Evolutionary conservation across 495 filamentous ascomycete species (phyloP).

Genomic region (Rhypophila decipiens): DNA sequence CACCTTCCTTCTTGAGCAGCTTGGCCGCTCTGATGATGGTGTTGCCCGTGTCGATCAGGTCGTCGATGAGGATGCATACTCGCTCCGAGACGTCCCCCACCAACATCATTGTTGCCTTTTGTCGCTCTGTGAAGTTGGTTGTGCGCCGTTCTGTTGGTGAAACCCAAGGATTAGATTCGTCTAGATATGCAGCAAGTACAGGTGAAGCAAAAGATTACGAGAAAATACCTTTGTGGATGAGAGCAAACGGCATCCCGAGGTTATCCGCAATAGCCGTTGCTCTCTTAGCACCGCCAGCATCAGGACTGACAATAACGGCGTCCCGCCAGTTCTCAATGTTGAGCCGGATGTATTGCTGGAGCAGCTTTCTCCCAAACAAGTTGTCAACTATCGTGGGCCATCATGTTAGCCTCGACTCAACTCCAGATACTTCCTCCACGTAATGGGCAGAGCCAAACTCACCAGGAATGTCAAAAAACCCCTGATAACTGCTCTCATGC

Average conservation of each 20-base stretch:
- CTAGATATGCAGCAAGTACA: too few relatives aligned
- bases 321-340: constrained; percentile 81
- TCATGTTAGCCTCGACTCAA: not conserved
- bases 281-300: constrained; percentile 97
- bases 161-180: constrained; percentile 4
- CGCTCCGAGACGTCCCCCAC: constrained; percentile 82
- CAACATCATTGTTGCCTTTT: constrained; percentile 98
- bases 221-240: constrained; percentile 81
- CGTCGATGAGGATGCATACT: constrained; percentile 86
- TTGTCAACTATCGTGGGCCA: constrained; percentile 85
- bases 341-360: constrained; percentile 85
- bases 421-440: not conserved
- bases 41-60: constrained; percentile 91
- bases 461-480: constrained; percentile 89
- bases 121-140: constrained; percentile 86
- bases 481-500: constrained; percentile 69
- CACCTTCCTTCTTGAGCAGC: constrained; percentile 88
- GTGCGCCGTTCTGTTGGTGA: constrained; percentile 73
- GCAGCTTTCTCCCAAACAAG: constrained; percentile 78
- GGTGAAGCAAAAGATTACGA: too few relatives aligned
- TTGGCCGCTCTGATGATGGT: constrained; percentile 96
- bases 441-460: not conserved
- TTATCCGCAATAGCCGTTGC: constrained; percentile 93
- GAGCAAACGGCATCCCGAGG: constrained; percentile 85
- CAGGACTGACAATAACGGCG: constrained; percentile 90